Base-by-base conservation (phyloP, 495 filamentous ascomycete genomes). In the Filosporella fistucella region DNA sequence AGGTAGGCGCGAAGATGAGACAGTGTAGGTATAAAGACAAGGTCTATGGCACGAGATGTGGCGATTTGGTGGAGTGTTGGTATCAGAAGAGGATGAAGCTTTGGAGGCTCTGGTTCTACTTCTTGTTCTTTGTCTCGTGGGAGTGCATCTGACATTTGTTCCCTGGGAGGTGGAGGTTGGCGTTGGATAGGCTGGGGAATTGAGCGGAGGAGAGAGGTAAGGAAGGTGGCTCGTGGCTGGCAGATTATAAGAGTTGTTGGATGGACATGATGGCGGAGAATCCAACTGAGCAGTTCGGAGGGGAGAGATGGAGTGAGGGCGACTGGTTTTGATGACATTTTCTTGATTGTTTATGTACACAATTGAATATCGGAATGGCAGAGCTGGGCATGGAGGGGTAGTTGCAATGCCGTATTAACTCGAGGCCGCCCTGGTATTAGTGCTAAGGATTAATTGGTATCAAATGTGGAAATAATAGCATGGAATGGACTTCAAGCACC, bases 1-100 rank as follows among this genome's bases (percentile, higher is more conserved):
- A 95, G 70, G 58, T 82, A 88, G 21, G 88, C 88, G 44, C 86
- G 81, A 5, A 95, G 76, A 67, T 84, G 81, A 25, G 86, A 81
- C 32, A 94, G 64, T 5, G 81, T 86, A 10, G 86, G 80, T 50
- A 81, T 74, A 65, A 89, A 96, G 28, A 80, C 68, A 2, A 90
- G 61, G 42, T 72, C 76, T 50, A 91, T 74, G 47, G 76, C 76
- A 42, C 75, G 76, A n/a, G 87, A 82, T 17, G 72, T 71, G 13
- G 84, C 71, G 29, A 95, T 69, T 37, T 85, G 71, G 49, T 82
- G 74, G 36, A 95, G 78, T 2, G 84, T 84, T 43, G 83, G 80
- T 12, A 73, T 68, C 13, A 84, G 59, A 21, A 88, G 67, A 38
- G 63, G 60, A 54, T 69, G 64, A 39, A 49, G 51, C 28, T 33